Base-by-base conservation (phyloP, 352 stramenopile species). In the Hyphochytrium catenoides region DNA sequence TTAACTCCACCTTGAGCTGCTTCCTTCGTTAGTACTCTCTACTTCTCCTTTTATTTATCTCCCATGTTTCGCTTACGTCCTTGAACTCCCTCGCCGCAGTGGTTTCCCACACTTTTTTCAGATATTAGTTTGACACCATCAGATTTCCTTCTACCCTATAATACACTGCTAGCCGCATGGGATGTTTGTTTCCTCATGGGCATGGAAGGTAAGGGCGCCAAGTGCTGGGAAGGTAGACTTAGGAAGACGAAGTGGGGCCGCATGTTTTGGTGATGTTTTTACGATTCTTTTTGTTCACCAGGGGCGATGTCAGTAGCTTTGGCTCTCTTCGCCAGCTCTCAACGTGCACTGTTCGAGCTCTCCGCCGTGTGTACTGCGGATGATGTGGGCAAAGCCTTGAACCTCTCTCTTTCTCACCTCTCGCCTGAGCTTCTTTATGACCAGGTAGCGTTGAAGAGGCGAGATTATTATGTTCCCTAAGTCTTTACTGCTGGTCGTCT, bases 41-140 rank as follows among this genome's bases (percentile, higher is more conserved):
- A n/a, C n/a, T n/a, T n/a, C n/a, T n/a, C n/a, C n/a, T n/a, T n/a
- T n/a, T n/a, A n/a, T n/a, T n/a, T n/a, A n/a, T n/a, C n/a, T n/a
- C n/a, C n/a, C n/a, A n/a, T n/a, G n/a, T n/a, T n/a, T n/a, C n/a
- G n/a, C n/a, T n/a, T n/a, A n/a, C n/a, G n/a, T n/a, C n/a, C n/a
- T n/a, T n/a, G n/a, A n/a, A n/a, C n/a, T n/a, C n/a, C n/a, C n/a
- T n/a, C n/a, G n/a, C n/a, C n/a, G n/a, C n/a, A n/a, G 43, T 82
- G 68, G 68, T 82, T 82, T 36, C 68, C 67, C 1, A 82, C 68
- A 18, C 57, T 82, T 12, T 82, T 82, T 34, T 82, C 68, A 14
- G 68, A 82, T 34, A 56, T 82, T 28, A 74, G 60, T 31, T 44
- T 82, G 15, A 74, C 59, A 23, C 62, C 65, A n/a, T 40, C 38